phyloP scores from a whole-genome alignment of 78 protist genomes.

The Polysphondylium violaceum region DNA sequence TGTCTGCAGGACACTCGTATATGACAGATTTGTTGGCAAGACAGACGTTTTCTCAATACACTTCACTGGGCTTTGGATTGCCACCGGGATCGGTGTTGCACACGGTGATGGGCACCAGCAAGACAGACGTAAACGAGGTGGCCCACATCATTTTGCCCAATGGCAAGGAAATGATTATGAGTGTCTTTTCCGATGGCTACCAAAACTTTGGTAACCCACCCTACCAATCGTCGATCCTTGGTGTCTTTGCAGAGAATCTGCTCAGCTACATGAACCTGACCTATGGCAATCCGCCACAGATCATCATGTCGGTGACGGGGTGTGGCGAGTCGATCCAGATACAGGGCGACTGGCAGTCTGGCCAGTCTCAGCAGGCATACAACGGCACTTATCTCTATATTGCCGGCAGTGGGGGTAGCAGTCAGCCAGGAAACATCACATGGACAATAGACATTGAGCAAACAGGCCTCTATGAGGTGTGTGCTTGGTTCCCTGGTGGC shows the following conservation, averaged over 20 bases:
- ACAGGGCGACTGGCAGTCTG: slow-evolving; percentile 12
- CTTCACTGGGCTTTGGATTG: slow-evolving; percentile 67
- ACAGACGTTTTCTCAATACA: slow-evolving; percentile 59
- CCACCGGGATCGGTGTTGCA: slow-evolving; percentile 65
- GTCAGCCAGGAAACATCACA: background rate
- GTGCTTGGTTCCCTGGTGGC: slow-evolving; percentile 70
- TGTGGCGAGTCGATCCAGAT: background rate
- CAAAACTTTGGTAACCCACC: slow-evolving; percentile 57
- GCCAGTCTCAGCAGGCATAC: slow-evolving; percentile 21
- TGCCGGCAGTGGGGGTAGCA: slow-evolving; percentile 16
- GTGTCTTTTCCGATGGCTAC: slow-evolving; percentile 53
- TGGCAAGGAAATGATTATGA: slow-evolving; percentile 51
- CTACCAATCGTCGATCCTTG: slow-evolving; percentile 61
- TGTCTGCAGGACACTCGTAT: slow-evolving; percentile 41
- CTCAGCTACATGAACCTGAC: slow-evolving; percentile 5
- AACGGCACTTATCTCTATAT: slow-evolving; percentile 26
- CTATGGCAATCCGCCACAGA: slow-evolving; percentile 30
- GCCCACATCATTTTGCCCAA: slow-evolving; percentile 69
- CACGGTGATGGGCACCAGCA: slow-evolving; percentile 42
- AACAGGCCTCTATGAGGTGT: slow-evolving; percentile 64
- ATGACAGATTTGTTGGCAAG: slow-evolving; percentile 37
- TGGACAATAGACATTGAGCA: slow-evolving; percentile 18
- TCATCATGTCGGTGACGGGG: slow-evolving; percentile 26
- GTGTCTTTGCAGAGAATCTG: slow-evolving; percentile 39
- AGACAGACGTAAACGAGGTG: slow-evolving; percentile 48